A percentile compares a stretch with the other conserved stretches of the same genome.
These are phyloP conservation scores for Xylaria polymorpha DNA, from an alignment of 2,329 filamentous ascomycete genomes.

Conservation along the genomic window DNA sequence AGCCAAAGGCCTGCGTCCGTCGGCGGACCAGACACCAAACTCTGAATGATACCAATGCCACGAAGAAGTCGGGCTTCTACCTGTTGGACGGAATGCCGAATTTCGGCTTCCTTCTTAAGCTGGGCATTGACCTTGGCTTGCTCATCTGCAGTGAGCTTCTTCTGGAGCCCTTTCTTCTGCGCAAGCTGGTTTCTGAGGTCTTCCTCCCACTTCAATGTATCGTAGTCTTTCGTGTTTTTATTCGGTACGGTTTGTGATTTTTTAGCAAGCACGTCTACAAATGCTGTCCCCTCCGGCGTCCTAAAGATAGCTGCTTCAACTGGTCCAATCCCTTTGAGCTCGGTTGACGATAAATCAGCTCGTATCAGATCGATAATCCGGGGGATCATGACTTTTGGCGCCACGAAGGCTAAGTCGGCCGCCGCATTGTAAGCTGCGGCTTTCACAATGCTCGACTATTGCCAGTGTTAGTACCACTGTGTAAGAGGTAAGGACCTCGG, in stretches of 20 bases:
- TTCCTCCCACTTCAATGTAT: slow-evolving; percentile 96
- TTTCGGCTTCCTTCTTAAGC: slow-evolving; percentile 84
- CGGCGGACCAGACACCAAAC: slow-evolving; percentile 86
- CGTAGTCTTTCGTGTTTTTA: slow-evolving; percentile 95
- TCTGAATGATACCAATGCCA: slow-evolving; percentile 86
- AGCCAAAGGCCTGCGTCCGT: slow-evolving; percentile 92
- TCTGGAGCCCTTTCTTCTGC: slow-evolving; percentile 90
- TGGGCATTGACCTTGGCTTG: slow-evolving; percentile 91
- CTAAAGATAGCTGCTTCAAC: slow-evolving; percentile 93
- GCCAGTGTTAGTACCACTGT: slow-evolving; percentile 32
- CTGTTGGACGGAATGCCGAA: slow-evolving; percentile 76
- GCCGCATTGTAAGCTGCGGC: slow-evolving; percentile 84
- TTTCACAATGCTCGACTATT: slow-evolving; percentile 61
- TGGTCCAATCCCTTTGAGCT: slow-evolving; percentile 79
- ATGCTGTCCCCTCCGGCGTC: slow-evolving; percentile 87
- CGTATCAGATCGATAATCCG: slow-evolving; percentile 79
- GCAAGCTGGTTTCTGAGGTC: slow-evolving; percentile 88
- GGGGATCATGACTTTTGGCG: slow-evolving; percentile 83
- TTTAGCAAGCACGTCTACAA: slow-evolving; percentile 90
- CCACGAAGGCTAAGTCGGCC: slow-evolving; percentile 92
- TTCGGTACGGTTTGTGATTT: slow-evolving; percentile 78
- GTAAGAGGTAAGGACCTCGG: not conserved
- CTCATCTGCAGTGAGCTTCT: slow-evolving; percentile 91
- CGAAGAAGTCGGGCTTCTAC: slow-evolving; percentile 79
- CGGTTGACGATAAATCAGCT: slow-evolving; percentile 76